Conservation (phyloP, 208 protist species). For the Trypanosomatidae sp. region DNA sequence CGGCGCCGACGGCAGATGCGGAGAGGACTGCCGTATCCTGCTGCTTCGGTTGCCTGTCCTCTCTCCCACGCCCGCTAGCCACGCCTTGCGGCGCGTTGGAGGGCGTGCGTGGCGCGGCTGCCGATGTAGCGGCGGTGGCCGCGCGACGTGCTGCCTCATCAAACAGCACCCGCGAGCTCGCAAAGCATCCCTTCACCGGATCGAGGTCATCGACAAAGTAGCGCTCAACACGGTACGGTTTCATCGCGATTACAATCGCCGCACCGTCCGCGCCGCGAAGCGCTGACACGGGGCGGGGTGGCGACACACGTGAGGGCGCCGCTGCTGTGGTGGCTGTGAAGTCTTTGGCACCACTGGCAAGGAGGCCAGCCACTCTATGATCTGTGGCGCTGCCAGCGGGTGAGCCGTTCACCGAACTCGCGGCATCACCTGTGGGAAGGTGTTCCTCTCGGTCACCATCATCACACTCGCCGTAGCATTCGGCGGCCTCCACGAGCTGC, state of each 20-base stretch:
- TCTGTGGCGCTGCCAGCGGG: background rate
- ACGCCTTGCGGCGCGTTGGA: background rate
- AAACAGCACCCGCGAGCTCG: slow-evolving; percentile 30
- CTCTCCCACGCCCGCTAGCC: background rate
- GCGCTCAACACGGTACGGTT: slow-evolving; percentile 49
- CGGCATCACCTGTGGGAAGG: background rate
- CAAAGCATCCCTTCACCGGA: slow-evolving; percentile 28
- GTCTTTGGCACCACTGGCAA: background rate
- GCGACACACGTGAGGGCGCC: background rate
- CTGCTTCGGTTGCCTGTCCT: background rate
- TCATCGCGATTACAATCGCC: slow-evolving; percentile 8
- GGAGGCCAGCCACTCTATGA: background rate
- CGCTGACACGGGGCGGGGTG: background rate
- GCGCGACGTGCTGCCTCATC: slow-evolving; percentile 2
- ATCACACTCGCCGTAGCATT: slow-evolving; percentile 5
- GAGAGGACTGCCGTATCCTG: background rate
- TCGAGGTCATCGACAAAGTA: slow-evolving; percentile 84
- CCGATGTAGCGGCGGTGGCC: slow-evolving; percentile 1
- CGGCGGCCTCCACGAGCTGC: slow-evolving; percentile 10
- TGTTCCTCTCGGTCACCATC: background rate
- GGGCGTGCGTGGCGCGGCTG: slow-evolving; percentile 6
- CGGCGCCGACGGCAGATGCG: background rate
- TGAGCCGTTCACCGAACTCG: background rate
- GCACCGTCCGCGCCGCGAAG: slow-evolving; percentile 3
- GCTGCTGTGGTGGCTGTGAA: background rate